phyloP scores from a whole-genome alignment of 371 early-diverging fungal genomes.

The Mortierella sp. region DNA sequence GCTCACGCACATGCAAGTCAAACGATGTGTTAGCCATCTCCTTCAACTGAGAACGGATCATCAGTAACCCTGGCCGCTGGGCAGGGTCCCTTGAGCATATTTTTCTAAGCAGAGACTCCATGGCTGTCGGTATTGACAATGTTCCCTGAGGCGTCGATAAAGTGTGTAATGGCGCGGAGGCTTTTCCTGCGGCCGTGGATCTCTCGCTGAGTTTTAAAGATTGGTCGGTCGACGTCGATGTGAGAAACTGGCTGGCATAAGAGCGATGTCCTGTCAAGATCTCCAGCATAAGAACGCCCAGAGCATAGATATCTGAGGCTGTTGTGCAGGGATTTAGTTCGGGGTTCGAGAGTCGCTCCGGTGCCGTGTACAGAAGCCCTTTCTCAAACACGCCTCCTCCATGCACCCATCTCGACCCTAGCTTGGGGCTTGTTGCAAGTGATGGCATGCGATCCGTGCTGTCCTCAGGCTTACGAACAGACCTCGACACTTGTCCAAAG shows the following conservation, averaged over 20 bases:
- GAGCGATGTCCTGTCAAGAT: constrained; percentile 48
- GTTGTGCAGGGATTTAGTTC: constrained; percentile 45
- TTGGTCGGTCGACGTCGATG: constrained; percentile 16
- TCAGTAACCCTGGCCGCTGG: constrained; percentile 36
- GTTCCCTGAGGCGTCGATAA: constrained; percentile 44
- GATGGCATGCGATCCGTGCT: neutral
- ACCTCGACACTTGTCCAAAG: constrained; percentile 44
- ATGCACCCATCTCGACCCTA: constrained; percentile 35
- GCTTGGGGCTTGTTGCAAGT: constrained; percentile 13
- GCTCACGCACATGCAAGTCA: constrained; percentile 52
- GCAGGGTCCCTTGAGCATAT: constrained; percentile 47
- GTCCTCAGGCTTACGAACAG: constrained; percentile 24
- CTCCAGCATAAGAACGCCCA: constrained; percentile 52
- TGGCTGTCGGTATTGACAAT: constrained; percentile 31
- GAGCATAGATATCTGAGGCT: constrained; percentile 42
- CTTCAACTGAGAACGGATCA: constrained; percentile 49
- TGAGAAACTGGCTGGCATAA: constrained; percentile 40
- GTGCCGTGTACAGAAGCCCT: constrained; percentile 42
- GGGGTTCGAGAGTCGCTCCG: constrained; percentile 47
- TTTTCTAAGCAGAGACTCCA: constrained; percentile 41
- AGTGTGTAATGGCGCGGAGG: constrained; percentile 18
- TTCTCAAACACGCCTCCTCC: constrained; percentile 45
- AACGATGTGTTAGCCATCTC: constrained; percentile 54
- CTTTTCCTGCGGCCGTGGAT: constrained; percentile 5
- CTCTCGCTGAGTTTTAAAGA: constrained; percentile 9